phyloP scores from a whole-genome alignment of 805 yeast species.

The Candida maesae region DNA sequence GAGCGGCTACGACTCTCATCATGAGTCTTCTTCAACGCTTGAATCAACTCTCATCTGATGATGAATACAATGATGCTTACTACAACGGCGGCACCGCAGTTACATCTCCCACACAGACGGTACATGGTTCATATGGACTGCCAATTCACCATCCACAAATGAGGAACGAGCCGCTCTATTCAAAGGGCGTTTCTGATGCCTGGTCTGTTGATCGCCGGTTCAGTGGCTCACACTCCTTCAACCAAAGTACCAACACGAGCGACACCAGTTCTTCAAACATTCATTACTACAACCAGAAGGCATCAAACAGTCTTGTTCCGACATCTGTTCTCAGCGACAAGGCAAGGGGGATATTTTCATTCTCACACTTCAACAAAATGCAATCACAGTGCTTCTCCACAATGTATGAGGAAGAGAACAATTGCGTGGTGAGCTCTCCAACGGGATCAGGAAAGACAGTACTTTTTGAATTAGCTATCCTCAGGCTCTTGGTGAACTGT shows the following conservation, averaged over 20 bases:
- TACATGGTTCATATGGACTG: not conserved
- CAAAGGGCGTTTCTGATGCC: not conserved
- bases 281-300: slow-evolving; percentile 6
- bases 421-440: slow-evolving; percentile 50
- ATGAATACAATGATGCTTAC: not conserved
- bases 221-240: not conserved
- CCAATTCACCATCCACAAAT: not conserved
- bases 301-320: slow-evolving; percentile 1
- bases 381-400: slow-evolving; percentile 42
- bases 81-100: not conserved
- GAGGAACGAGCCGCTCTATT: not conserved
- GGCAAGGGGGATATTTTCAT: slow-evolving; percentile 33
- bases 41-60: not conserved
- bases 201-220: not conserved
- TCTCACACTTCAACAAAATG: slow-evolving; percentile 43
- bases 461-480: slow-evolving; percentile 48
- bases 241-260: not conserved
- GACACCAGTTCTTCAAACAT: slow-evolving; percentile 10
- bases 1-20: not conserved
- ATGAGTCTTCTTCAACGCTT: not conserved
- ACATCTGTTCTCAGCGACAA: slow-evolving; percentile 34
- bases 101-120: not conserved
- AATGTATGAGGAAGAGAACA: slow-evolving; percentile 34
- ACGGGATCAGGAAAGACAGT: slow-evolving; percentile 61
- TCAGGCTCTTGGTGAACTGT: slow-evolving; percentile 31